These are phyloP conservation scores for Acanthamoeba lenticulata DNA, from an alignment of 208 protist genomes.

Conservation along the genomic window DNA sequence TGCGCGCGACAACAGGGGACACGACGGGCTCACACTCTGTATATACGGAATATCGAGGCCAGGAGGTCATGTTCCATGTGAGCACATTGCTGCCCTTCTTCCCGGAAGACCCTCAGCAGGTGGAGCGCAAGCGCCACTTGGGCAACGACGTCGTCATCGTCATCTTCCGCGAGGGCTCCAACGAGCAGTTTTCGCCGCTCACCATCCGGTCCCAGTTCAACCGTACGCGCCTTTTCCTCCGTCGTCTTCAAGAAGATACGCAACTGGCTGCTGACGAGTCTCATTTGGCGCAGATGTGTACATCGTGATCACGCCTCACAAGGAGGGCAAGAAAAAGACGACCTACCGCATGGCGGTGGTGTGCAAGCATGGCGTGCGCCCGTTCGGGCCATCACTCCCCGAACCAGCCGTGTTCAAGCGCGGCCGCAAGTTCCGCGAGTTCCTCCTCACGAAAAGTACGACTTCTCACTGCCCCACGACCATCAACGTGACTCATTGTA, in stretches of 20 bases:
- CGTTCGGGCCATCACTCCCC: conserved; percentile 48
- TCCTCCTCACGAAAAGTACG: conserved; percentile 55
- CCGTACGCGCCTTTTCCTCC: background rate
- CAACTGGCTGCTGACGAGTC: background rate
- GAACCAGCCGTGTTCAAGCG: conserved; percentile 38
- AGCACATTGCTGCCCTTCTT: conserved; percentile 79
- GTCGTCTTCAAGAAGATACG: background rate
- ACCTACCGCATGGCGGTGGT: conserved; percentile 25
- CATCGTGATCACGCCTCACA: conserved; percentile 6
- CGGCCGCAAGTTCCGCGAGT: conserved; percentile 45
- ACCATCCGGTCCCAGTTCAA: conserved; percentile 57
- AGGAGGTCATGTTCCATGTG: conserved; percentile 80
- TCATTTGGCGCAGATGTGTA: background rate
- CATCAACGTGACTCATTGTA: background rate
- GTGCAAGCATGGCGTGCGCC: conserved; percentile 23
- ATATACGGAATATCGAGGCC: conserved; percentile 52
- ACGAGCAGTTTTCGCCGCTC: background rate
- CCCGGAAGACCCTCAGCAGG: conserved; percentile 79
- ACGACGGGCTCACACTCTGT: conserved; percentile 62
- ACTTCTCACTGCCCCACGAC: background rate
- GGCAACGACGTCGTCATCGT: conserved; percentile 80
- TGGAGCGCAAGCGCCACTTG: conserved; percentile 78
- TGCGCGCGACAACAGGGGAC: background rate
- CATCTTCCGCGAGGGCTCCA: conserved; percentile 72
- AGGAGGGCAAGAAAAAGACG: background rate